These are phyloP conservation scores for Mycogone perniciosa DNA, from an alignment of 2,329 filamentous ascomycete genomes.

Conservation along the genomic window DNA sequence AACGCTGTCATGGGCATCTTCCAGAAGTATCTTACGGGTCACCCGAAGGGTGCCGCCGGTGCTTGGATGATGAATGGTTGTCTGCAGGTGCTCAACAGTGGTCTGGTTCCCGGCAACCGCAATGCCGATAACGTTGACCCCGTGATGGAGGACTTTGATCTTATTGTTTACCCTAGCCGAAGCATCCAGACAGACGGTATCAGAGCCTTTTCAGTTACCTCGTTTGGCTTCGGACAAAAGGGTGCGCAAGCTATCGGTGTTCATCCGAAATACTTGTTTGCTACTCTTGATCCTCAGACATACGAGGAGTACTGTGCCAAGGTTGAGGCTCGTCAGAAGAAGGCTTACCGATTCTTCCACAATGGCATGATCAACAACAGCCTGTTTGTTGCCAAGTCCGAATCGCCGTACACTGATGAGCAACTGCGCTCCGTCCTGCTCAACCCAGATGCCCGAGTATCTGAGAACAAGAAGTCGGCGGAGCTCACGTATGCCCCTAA, in stretches of 20 bases:
- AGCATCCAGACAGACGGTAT: constrained; percentile 95
- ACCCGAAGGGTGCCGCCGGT: constrained; percentile 97
- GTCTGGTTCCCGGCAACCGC: constrained; percentile 91
- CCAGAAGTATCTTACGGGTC: constrained; percentile 98
- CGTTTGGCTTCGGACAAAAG: constrained; percentile 99
- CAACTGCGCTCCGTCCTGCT: constrained; percentile 85
- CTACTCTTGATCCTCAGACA: constrained; percentile 80
- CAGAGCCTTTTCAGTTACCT: constrained; percentile 98
- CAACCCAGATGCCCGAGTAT: constrained; percentile 85
- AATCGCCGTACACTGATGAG: constrained; percentile 82
- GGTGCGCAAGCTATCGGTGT: constrained; percentile 95
- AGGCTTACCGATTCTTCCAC: constrained; percentile 97
- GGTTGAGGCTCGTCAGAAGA: constrained; percentile 93
- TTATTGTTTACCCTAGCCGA: constrained; percentile 94
- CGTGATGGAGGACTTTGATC: constrained; percentile 94
- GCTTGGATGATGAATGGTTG: constrained; percentile 99
- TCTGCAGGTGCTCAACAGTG: constrained; percentile 88
- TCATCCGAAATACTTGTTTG: constrained; percentile 92
- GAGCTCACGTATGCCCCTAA: constrained; percentile 66
- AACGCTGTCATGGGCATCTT: constrained; percentile 96
- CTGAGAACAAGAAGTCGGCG: constrained; percentile 77
- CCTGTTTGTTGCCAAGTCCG: constrained; percentile 91
- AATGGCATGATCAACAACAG: constrained; percentile 97
- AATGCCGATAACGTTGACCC: constrained; percentile 97
- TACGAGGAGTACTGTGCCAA: constrained; percentile 80